phyloP scores from a whole-genome alignment of 768 basidiomycete genomes.

The Mycena metata region DNA sequence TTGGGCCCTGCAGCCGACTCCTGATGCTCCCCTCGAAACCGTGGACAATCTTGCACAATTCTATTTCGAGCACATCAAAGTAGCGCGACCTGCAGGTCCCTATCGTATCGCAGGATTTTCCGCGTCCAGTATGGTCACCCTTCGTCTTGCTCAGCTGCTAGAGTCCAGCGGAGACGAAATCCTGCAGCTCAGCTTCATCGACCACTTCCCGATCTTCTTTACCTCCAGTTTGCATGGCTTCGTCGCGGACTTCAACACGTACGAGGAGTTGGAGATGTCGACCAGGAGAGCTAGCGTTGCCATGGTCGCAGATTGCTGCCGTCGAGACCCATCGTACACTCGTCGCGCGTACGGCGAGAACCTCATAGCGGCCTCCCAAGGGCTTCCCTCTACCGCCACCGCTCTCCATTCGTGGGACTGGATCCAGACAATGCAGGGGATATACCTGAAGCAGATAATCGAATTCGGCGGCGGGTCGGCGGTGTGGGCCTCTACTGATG shows the following conservation, averaged over 20 bases:
- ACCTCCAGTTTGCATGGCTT: slow-evolving; percentile 17
- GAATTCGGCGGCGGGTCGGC: slow-evolving; percentile 25
- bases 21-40: slow-evolving; percentile 35
- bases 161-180: slow-evolving; percentile 1
- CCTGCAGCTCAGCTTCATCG: neutral
- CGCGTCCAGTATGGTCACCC: neutral
- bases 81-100: slow-evolving; percentile 33
- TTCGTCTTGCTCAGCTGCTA: neutral
- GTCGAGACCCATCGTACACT: slow-evolving; percentile 24
- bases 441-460: slow-evolving; percentile 23
- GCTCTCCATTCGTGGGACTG: slow-evolving; percentile 31
- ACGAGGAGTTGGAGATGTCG: slow-evolving; percentile 3
- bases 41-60: slow-evolving; percentile 30
- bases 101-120: slow-evolving; percentile 36
- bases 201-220: slow-evolving; percentile 3
- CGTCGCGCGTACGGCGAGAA: slow-evolving; percentile 28
- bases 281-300: slow-evolving; percentile 21
- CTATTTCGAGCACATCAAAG: slow-evolving; percentile 40
- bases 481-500: slow-evolving; percentile 12
- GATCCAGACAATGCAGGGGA: slow-evolving; percentile 24
- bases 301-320: slow-evolving; percentile 29
- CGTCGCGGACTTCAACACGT: slow-evolving; percentile 21
- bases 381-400: slow-evolving; percentile 26
- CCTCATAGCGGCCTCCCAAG: slow-evolving; percentile 24
- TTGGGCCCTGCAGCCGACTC: slow-evolving; percentile 33